Conservation (phyloP, 108 stramenopile species). For the Nannochloropsis gaditana region DNA sequence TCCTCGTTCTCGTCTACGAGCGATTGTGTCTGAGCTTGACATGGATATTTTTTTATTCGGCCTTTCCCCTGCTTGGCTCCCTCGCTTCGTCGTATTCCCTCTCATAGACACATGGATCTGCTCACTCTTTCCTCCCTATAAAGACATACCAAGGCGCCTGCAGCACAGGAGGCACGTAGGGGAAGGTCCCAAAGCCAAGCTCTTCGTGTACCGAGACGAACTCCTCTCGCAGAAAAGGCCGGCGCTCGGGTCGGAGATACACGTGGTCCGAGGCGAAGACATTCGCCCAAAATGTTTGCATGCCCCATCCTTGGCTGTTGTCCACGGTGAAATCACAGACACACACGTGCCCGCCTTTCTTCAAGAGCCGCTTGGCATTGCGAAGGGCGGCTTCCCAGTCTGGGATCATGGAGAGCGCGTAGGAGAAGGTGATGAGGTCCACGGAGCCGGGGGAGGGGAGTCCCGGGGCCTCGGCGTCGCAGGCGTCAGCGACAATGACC, state of each 20-base stretch:
- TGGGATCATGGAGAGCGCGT: constrained; percentile 47
- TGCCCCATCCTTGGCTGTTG: constrained; percentile 11
- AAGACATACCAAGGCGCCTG: neutral
- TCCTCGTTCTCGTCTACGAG: too few relatives aligned
- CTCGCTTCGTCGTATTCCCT: neutral
- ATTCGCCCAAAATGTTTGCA: neutral
- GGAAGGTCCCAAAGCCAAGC: neutral
- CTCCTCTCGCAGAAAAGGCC: neutral
- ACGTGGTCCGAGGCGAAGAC: neutral
- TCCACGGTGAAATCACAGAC: constrained; percentile 40
- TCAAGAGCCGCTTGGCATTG: constrained; percentile 27
- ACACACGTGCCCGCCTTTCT: constrained; percentile 25
- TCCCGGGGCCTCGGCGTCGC: neutral
- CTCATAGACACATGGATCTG: neutral
- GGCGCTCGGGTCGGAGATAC: neutral
- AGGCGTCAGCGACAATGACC: constrained; percentile 29
- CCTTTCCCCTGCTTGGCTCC: neutral
- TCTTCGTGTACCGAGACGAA: neutral
- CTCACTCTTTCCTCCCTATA: neutral
- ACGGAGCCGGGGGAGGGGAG: constrained; percentile 16
- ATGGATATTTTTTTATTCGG: too few relatives aligned
- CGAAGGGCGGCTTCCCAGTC: constrained; percentile 25
- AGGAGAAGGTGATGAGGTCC: constrained; percentile 40
- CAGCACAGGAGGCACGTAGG: neutral
- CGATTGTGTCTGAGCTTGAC: too few relatives aligned